Conservation (phyloP, 2,329 filamentous ascomycete genomes). For the Diplodia scrobiculata region DNA sequence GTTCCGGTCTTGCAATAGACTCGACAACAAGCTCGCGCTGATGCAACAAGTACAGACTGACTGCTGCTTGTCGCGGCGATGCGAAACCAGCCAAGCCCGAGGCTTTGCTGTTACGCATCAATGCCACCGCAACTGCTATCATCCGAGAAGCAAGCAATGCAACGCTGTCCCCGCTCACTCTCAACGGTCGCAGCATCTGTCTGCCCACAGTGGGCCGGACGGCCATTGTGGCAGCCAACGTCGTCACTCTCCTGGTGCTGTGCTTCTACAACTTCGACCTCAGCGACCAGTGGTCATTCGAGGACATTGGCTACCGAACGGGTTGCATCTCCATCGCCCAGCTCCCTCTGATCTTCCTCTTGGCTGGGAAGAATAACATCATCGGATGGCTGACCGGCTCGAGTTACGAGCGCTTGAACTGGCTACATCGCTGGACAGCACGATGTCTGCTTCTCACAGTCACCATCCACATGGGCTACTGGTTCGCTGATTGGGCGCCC, state of each 20-base stretch:
- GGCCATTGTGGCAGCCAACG: slow-evolving; percentile 50
- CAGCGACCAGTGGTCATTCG: slow-evolving; percentile 54
- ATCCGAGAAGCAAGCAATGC: slow-evolving; percentile 57
- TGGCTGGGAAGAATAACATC: slow-evolving; percentile 60
- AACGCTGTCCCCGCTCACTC: slow-evolving; percentile 43
- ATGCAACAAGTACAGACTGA: slow-evolving; percentile 46
- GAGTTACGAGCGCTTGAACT: slow-evolving; percentile 70
- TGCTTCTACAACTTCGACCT: slow-evolving; percentile 60
- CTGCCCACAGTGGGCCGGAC: slow-evolving; percentile 45
- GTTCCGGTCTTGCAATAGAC: slow-evolving; percentile 28
- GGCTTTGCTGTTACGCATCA: slow-evolving; percentile 50
- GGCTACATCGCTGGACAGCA: slow-evolving; percentile 72
- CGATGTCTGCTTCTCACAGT: slow-evolving; percentile 69
- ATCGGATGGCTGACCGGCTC: slow-evolving; percentile 64
- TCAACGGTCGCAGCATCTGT: slow-evolving; percentile 43
- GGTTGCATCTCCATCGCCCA: slow-evolving; percentile 58
- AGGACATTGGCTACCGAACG: slow-evolving; percentile 59
- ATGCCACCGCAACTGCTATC: slow-evolving; percentile 59
- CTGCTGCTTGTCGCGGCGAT: slow-evolving; percentile 44
- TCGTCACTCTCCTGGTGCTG: slow-evolving; percentile 56
- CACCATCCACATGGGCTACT: slow-evolving; percentile 70
- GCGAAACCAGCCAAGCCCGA: slow-evolving; percentile 58
- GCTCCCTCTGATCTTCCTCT: slow-evolving; percentile 58
- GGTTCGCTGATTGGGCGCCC: slow-evolving; percentile 64
- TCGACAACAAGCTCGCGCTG: neutral